Percentiles rank a stretch among this genome's conserved stretches.
phyloP scores from a whole-genome alignment of 345 rosid species.

The Camelina sativa region DNA sequence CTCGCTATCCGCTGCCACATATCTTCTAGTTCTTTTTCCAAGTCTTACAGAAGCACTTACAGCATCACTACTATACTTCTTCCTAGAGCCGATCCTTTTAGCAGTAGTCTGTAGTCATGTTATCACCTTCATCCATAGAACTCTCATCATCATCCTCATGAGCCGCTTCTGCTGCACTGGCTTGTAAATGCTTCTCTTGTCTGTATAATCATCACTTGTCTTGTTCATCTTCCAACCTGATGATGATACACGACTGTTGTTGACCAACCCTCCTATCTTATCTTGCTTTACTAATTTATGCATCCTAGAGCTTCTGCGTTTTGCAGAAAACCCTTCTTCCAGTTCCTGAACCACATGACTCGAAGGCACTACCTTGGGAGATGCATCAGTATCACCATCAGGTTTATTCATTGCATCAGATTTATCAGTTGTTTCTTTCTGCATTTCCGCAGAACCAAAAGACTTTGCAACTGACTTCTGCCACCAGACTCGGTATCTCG shows the following conservation, averaged over 20 bases:
- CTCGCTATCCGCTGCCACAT: conserved; percentile 8
- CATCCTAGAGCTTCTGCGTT: no score
- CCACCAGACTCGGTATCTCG: conserved; percentile 56
- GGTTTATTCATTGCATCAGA: conserved; percentile 1
- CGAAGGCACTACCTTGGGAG: conserved; percentile 28
- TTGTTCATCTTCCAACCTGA: conserved; percentile 11
- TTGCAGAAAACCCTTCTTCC: no score
- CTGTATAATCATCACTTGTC: not conserved
- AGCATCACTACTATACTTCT: no score
- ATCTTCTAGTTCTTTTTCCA: no score
- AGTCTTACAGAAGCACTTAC: no score
- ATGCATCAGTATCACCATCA: conserved; percentile 16
- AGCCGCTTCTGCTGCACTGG: conserved; percentile 11
- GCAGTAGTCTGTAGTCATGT: no score
- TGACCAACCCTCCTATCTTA: no score
- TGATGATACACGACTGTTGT: conserved; percentile 17
- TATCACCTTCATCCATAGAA: conserved; percentile 10
- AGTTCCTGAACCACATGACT: not conserved
- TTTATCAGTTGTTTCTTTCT: conserved; percentile 15
- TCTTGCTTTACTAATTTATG: no score
- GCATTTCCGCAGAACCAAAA: not conserved
- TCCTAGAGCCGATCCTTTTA: no score
- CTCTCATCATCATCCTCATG: conserved; percentile 5
- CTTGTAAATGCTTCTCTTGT: no score
- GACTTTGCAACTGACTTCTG: conserved; percentile 16